Evolutionary conservation across 208 protist species (phyloP).

Genomic region (Leishmania aethiopica): DNA sequence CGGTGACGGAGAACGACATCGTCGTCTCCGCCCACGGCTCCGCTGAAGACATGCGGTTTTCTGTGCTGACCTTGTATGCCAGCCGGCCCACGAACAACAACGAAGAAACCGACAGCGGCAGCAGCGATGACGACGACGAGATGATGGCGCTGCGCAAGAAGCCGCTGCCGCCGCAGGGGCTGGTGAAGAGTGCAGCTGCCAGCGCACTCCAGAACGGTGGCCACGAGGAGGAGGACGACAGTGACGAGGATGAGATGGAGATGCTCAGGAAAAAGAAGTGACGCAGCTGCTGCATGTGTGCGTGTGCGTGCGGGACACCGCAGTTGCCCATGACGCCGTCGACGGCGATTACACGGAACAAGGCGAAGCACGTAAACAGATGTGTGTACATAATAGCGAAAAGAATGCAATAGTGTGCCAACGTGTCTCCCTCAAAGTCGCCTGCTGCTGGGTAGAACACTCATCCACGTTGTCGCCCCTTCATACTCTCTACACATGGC

Average conservation of each 20-base stretch:
- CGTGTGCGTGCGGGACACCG: not conserved
- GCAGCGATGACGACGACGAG: conserved; percentile 33
- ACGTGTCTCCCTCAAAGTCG: not conserved
- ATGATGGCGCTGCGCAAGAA: conserved; percentile 36
- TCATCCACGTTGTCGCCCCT: not conserved
- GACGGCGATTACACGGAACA: not conserved
- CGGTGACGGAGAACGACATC: conserved; percentile 37
- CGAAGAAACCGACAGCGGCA: conserved; percentile 9
- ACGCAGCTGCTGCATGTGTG: not conserved
- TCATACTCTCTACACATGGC: not conserved
- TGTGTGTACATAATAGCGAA: not conserved
- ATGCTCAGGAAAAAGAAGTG: conserved; percentile 25
- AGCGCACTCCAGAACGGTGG: not conserved
- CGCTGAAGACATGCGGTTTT: conserved; percentile 9
- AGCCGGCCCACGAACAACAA: not conserved
- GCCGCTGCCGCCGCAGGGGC: not conserved
- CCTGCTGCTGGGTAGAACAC: not conserved
- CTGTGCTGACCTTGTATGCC: conserved; percentile 8
- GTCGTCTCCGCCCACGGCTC: conserved; percentile 20
- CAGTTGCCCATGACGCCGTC: not conserved
- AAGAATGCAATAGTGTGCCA: not conserved
- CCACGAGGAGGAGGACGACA: conserved; percentile 33
- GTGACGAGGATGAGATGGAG: conserved; percentile 53
- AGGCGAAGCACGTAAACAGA: not conserved
- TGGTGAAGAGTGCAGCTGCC: not conserved